Conservation (phyloP, 176 grass and related monocot species). For the Lolium rigidum region DNA sequence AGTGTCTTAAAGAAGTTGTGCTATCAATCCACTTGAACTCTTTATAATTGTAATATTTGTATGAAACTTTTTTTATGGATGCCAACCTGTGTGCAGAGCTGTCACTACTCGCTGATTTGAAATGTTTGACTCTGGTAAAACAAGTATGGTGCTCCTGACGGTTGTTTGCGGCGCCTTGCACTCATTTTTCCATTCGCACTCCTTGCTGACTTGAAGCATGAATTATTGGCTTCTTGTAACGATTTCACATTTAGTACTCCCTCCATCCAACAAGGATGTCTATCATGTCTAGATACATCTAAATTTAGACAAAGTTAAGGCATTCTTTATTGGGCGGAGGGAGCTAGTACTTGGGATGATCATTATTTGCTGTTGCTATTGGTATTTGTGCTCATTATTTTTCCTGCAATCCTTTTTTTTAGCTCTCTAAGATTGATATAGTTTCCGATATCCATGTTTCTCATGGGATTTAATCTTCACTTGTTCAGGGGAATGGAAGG, state of each 20-base stretch:
- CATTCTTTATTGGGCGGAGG: too few relatives aligned
- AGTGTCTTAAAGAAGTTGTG: background rate
- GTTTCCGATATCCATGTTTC: background rate
- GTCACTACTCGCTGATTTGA: constrained; percentile 3
- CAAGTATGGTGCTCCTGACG: background rate
- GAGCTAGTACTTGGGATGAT: background rate
- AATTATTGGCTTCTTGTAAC: constrained; percentile 29
- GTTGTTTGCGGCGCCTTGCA: constrained; percentile 5
- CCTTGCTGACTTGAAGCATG: constrained; percentile 4
- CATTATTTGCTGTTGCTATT: background rate
- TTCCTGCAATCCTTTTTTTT: constrained; percentile 24
- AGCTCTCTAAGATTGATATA: constrained; percentile 9
- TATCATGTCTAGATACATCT: too few relatives aligned
- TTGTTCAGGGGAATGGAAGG: constrained; percentile 88
- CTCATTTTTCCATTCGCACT: background rate
- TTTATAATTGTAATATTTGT: background rate
- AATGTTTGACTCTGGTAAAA: background rate
- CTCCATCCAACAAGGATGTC: too few relatives aligned
- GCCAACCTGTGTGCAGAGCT: background rate
- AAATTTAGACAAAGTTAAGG: too few relatives aligned
- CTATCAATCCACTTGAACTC: background rate
- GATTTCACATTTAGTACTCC: constrained; percentile 1
- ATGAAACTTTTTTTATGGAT: background rate
- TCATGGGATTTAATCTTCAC: constrained; percentile 8
- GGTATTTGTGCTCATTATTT: constrained; percentile 17